phyloP scores from a whole-genome alignment of 805 yeast species.

The Ogataea paraovalis region DNA sequence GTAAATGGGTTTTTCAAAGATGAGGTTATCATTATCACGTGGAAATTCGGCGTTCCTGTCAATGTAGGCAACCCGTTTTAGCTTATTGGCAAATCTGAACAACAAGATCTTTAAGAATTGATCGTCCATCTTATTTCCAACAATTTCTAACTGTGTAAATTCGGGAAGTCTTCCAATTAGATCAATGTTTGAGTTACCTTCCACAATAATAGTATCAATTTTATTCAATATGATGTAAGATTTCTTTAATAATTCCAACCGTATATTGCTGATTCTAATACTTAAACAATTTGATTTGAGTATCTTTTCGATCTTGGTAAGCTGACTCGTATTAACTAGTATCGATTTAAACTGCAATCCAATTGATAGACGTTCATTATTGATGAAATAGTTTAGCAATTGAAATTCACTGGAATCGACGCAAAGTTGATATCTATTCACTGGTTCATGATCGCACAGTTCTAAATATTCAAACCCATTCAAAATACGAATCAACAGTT shows the following conservation, averaged over 20 bases:
- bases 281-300: slow-evolving; percentile 1
- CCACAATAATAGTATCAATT: background rate
- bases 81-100: background rate
- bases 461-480: background rate
- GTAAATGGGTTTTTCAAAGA: background rate
- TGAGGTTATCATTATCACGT: background rate
- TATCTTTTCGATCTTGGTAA: background rate
- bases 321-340: background rate
- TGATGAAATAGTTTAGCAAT: background rate
- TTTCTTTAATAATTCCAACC: background rate
- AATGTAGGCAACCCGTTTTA: background rate
- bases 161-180: background rate
- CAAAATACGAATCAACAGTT: slow-evolving; percentile 1
- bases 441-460: slow-evolving; percentile 3
- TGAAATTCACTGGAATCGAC: slow-evolving; percentile 3
- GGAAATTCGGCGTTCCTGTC: background rate
- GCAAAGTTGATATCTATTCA: background rate
- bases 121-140: background rate
- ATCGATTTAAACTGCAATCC: slow-evolving; percentile 3
- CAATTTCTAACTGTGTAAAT: background rate
- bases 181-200: background rate
- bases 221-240: background rate
- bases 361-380: background rate
- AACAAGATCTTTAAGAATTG: background rate
- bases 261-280: background rate